Conservation (phyloP, 2,329 filamentous ascomycete genomes). For the Colletotrichum sp. region DNA sequence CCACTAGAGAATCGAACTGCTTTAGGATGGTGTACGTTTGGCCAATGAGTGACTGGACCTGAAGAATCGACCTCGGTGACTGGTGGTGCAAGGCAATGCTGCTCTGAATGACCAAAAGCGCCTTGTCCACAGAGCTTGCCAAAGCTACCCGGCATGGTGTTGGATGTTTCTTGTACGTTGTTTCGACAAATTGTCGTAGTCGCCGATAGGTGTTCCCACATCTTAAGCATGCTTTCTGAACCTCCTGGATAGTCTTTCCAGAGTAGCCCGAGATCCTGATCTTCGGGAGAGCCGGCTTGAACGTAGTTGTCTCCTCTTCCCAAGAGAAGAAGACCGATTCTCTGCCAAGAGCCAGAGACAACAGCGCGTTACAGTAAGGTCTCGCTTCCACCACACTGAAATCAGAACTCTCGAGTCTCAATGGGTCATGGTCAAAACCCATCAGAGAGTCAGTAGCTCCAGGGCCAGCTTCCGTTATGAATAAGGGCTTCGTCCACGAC, state of each 20-base stretch:
- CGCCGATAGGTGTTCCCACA: constrained; percentile 53
- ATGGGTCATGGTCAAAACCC: constrained; percentile 42
- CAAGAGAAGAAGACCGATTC: constrained; percentile 75
- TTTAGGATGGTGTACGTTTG: constrained; percentile 53
- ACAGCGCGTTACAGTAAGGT: constrained; percentile 61
- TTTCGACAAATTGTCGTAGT: constrained; percentile 52
- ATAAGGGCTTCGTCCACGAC: constrained; percentile 48
- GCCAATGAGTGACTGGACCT: constrained; percentile 55
- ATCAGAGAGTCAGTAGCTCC: constrained; percentile 70
- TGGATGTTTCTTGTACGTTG: constrained; percentile 47
- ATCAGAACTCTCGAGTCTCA: constrained; percentile 40
- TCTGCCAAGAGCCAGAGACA: constrained; percentile 72
- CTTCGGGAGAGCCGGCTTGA: constrained; percentile 51
- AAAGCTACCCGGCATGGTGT: constrained; percentile 57
- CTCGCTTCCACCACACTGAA: constrained; percentile 51
- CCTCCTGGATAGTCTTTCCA: constrained; percentile 48
- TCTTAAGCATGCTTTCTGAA: constrained; percentile 52
- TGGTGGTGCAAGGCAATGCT: constrained; percentile 50
- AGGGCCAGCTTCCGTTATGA: constrained; percentile 73
- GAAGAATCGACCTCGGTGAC: constrained; percentile 52
- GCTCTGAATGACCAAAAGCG: constrained; percentile 54
- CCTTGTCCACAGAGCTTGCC: constrained; percentile 52
- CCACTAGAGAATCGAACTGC: constrained; percentile 57
- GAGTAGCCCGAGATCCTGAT: constrained; percentile 65
- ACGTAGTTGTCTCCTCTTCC: constrained; percentile 55